Base-by-base conservation (phyloP, 495 filamentous ascomycete genomes). In the Aspergillus steynii region DNA sequence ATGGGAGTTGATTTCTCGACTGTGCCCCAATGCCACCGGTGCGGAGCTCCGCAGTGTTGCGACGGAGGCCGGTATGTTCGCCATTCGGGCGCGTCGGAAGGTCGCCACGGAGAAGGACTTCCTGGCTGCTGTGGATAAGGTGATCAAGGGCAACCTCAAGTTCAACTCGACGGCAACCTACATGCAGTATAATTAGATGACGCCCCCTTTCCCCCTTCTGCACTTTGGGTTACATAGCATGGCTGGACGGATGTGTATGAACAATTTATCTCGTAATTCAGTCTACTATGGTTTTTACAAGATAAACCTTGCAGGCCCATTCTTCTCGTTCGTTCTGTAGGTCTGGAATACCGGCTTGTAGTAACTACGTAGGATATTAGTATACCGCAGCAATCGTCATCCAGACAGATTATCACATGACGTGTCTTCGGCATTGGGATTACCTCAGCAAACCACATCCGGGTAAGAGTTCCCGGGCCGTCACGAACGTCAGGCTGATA, bases 51-150 rank as follows among this genome's bases (percentile, higher is more conserved):
- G 89, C 65, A 95, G 92, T 80, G 95, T 99, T 60, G 96, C 95
- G 65, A 99, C 95, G n/a, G 95, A 99, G 81, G 95, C 95, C 9
- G 95, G 95, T 63, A 98, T 99, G 96, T 99, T 96, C 74, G 96
- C 95, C 50, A 98, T 99, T 68, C 87, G 95, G 55, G 95, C 96
- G 45, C 82, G 95, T 74, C 88, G 95, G 73, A 99, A 99, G 91
- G 93, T 99, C 10, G 94, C 95, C 4, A 94, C 93, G 26, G 95
- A 99, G 87, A 99, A 99, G 86, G 95, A 99, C 81, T 99, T 99
- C 79, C 82, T 99, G 74, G 89, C 90, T 25, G 93, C 94, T 15
- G 95, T 99, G 61, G 95, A 99, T 80, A 99, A 99, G 86, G 95
- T 99, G 57, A 99, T 99, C 79, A 97, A 97, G 86, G 93, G 92